A percentile compares a stretch with the other conserved stretches of the same genome.
These are phyloP conservation scores for Podila epigama DNA, from an alignment of 192 early-diverging fungal species.

Conservation along the genomic window DNA sequence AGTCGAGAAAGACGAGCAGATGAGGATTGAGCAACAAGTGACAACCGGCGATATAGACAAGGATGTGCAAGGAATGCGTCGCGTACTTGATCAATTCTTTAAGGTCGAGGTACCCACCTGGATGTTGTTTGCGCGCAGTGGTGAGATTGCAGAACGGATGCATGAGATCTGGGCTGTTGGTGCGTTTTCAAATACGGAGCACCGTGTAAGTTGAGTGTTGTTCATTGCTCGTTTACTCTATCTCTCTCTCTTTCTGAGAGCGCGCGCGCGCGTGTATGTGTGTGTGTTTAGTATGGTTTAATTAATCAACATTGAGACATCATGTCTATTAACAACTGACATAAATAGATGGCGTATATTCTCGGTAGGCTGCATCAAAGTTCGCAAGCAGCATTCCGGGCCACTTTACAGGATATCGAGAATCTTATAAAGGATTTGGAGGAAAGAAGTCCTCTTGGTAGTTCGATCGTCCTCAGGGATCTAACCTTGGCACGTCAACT, in stretches of 20 bases:
- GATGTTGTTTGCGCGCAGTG: slow-evolving; percentile 44
- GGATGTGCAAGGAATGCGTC: slow-evolving; percentile 28
- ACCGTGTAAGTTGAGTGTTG: slow-evolving; percentile 17
- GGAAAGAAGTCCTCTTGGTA: slow-evolving; percentile 25
- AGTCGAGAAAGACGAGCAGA: slow-evolving; percentile 20
- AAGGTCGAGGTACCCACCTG: slow-evolving; percentile 34
- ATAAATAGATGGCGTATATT: slow-evolving; percentile 34
- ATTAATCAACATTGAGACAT: too few relatives aligned
- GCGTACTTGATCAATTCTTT: slow-evolving; percentile 40
- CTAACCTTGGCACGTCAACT: slow-evolving; percentile 20
- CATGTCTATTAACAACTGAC: too few relatives aligned
- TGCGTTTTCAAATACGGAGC: slow-evolving; percentile 42
- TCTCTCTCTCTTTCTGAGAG: not conserved
- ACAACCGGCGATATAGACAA: slow-evolving; percentile 40
- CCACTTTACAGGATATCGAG: slow-evolving; percentile 28
- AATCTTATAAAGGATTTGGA: slow-evolving; percentile 12
- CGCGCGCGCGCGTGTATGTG: too few relatives aligned
- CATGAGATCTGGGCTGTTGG: slow-evolving; percentile 40
- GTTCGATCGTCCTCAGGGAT: slow-evolving; percentile 22
- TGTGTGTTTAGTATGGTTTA: too few relatives aligned
- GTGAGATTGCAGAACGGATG: slow-evolving; percentile 43
- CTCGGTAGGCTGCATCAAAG: slow-evolving; percentile 39
- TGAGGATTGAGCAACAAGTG: slow-evolving; percentile 26
- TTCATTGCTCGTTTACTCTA: not conserved
- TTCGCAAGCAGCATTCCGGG: slow-evolving; percentile 39